Evolutionary conservation across 2,329 filamentous ascomycete species (phyloP).

Genomic region (Pestalotiopsis sp.): DNA sequence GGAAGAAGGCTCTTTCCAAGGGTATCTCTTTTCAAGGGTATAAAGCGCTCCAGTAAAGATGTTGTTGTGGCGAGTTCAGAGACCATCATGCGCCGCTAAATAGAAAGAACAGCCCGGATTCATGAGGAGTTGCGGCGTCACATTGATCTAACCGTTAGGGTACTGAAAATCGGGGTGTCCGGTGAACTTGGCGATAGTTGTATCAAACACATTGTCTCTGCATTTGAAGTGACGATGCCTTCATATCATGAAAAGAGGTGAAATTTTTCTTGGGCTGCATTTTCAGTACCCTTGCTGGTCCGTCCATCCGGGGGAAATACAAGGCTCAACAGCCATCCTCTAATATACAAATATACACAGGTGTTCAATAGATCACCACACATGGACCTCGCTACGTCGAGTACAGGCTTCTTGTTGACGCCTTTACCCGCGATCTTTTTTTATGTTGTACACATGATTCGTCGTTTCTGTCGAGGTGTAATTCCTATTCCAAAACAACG

Average conservation of each 20-base stretch:
- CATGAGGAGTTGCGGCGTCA: background rate
- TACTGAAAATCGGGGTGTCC: background rate
- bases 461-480: background rate
- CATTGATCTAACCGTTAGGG: background rate
- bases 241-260: conserved; percentile 1
- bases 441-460: background rate
- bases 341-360: conserved; percentile 6
- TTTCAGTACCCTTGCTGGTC: background rate
- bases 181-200: background rate
- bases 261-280: conserved; percentile 1
- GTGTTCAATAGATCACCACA: background rate
- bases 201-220: background rate
- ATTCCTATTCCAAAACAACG: background rate
- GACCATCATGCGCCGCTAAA: background rate
- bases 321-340: background rate
- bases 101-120: background rate
- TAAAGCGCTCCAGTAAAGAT: background rate
- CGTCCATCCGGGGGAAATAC: background rate
- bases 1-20: background rate
- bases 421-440: background rate
- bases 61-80: background rate
- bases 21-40: background rate
- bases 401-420: background rate
- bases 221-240: background rate
- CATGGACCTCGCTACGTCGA: background rate